Percentiles rank a stretch among this genome's conserved stretches.
phyloP scores from a whole-genome alignment of 202 grass and related monocot genomes.

The Brachypodium distachyon region DNA sequence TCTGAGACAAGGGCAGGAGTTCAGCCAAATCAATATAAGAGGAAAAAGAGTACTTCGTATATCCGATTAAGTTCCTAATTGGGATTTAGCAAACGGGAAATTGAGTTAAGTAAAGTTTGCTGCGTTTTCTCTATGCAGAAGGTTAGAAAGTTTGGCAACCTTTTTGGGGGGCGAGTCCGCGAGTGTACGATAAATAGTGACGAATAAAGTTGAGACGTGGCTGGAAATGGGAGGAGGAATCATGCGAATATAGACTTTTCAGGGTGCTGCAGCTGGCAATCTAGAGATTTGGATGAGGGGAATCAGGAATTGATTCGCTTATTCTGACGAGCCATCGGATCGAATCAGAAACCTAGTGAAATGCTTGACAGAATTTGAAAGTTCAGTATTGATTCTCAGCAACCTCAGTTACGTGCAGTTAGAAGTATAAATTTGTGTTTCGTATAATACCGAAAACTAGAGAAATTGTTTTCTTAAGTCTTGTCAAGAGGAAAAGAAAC shows the following conservation, averaged over 20 bases:
- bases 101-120: no score
- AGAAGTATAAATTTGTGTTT: background rate
- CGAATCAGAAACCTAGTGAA: conserved; percentile 14
- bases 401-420: background rate
- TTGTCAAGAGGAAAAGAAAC: background rate
- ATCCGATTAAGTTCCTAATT: no score
- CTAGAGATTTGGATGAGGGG: background rate
- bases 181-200: background rate
- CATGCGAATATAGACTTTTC: background rate
- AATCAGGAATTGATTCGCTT: background rate
- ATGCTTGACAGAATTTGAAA: background rate
- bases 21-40: no score
- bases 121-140: background rate
- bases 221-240: background rate
- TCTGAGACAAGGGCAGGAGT: no score
- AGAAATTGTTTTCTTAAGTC: background rate
- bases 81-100: no score
- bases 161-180: no score
- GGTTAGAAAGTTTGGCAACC: background rate
- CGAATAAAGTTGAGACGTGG: background rate
- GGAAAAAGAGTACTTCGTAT: no score
- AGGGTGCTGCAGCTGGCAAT: background rate
- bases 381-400: background rate
- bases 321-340: background rate
- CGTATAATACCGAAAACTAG: background rate